These are phyloP conservation scores for Aspergillus sp. DNA, from an alignment of 2,329 filamentous ascomycete genomes.

Conservation along the genomic window DNA sequence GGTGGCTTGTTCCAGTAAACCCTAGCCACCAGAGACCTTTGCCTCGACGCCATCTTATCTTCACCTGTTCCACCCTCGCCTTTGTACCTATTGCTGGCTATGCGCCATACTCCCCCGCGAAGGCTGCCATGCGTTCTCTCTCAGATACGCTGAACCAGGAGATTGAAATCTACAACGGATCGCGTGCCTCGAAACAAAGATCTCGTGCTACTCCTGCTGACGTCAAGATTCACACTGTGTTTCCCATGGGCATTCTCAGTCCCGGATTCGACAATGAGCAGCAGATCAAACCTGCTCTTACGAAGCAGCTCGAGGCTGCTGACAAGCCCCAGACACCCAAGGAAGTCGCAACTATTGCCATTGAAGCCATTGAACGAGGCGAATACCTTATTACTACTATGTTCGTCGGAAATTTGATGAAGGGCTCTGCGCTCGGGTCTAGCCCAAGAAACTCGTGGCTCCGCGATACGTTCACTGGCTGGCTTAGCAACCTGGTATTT, in stretches of 20 bases:
- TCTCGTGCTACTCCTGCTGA: constrained; percentile 55
- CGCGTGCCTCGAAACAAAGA: constrained; percentile 43
- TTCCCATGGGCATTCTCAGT: constrained; percentile 78
- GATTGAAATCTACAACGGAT: constrained; percentile 77
- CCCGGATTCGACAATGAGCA: constrained; percentile 77
- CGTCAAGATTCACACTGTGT: constrained; percentile 78
- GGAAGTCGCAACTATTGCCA: constrained; percentile 68
- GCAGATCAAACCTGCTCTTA: constrained; percentile 74
- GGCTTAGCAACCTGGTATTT: constrained; percentile 55
- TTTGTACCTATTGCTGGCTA: constrained; percentile 82
- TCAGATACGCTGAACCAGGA: constrained; percentile 84
- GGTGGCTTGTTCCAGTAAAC: constrained; percentile 62
- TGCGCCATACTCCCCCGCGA: constrained; percentile 76
- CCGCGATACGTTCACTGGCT: constrained; percentile 55
- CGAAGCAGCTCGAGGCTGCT: constrained; percentile 74
- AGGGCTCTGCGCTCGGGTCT: constrained; percentile 55
- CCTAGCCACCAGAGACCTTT: constrained; percentile 33
- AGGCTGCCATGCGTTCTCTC: constrained; percentile 79
- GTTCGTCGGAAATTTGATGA: constrained; percentile 70
- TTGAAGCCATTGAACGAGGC: constrained; percentile 75
- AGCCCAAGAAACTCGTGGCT: constrained; percentile 55
- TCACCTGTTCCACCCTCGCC: constrained; percentile 76
- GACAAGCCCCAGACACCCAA: constrained; percentile 79
- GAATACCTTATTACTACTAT: constrained; percentile 77
- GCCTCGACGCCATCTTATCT: constrained; percentile 70